A percentile compares a stretch with the other conserved stretches of the same genome.
Evolutionary conservation across 768 basidiomycete species (phyloP).

Genomic region (Calocybe cyanea): DNA sequence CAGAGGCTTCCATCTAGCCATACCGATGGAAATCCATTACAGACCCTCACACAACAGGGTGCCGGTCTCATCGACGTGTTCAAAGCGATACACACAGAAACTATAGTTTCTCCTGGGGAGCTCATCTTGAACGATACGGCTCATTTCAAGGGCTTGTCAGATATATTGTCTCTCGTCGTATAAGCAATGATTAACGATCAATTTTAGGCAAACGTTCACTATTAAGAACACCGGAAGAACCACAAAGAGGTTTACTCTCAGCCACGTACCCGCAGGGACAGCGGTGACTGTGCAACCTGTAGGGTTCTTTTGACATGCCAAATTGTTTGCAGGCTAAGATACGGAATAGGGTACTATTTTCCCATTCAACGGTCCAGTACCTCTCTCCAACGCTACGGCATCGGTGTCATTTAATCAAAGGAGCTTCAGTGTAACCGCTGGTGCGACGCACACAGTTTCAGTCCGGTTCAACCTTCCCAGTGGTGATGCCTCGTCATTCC

Average conservation of each 20-base stretch:
- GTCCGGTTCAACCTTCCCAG: conserved; percentile 37
- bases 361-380: conserved; percentile 46
- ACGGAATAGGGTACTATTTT: conserved; percentile 33
- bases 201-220: conserved; percentile 42
- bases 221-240: conserved; percentile 46
- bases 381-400: conserved; percentile 41
- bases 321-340: background rate
- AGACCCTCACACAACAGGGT: conserved; percentile 51
- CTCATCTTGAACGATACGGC: conserved; percentile 65
- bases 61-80: conserved; percentile 56
- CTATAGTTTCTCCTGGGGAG: conserved; percentile 51
- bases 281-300: conserved; percentile 43
- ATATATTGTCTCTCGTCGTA: conserved; percentile 8
- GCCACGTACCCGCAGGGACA: conserved; percentile 56
- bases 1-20: conserved; percentile 37
- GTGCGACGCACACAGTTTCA: conserved; percentile 34
- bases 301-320: conserved; percentile 8
- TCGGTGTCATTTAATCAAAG: conserved; percentile 41
- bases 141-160: conserved; percentile 42
- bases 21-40: conserved; percentile 46
- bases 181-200: background rate
- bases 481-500: conserved; percentile 40
- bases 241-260: conserved; percentile 41
- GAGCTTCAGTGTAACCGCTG: conserved; percentile 42
- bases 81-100: conserved; percentile 50